Evolutionary conservation across 148 eudicot genomes (phyloP).

Genomic region (Vaccinium corymbosum): DNA sequence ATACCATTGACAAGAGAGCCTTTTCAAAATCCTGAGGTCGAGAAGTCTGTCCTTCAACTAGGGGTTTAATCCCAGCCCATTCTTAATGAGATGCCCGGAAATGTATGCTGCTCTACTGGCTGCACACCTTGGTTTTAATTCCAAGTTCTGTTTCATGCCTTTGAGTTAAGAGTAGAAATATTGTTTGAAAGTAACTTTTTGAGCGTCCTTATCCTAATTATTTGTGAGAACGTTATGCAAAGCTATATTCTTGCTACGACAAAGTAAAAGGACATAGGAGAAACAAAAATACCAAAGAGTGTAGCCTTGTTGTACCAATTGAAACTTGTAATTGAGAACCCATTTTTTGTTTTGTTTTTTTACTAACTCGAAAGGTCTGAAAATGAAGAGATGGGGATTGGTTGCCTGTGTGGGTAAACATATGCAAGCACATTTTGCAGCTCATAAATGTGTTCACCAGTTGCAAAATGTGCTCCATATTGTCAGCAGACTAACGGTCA

Average conservation of each 20-base stretch:
- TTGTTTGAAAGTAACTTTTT: background rate
- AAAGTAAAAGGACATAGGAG: background rate
- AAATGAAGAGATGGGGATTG: background rate
- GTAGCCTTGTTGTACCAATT: background rate
- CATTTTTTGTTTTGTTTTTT: background rate
- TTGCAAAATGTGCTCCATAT: background rate
- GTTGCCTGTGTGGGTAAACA: conserved; percentile 5
- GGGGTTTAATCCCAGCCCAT: background rate
- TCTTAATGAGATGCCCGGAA: conserved; percentile 1
- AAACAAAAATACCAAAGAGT: background rate
- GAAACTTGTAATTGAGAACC: conserved; percentile 2
- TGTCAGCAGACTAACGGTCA: background rate
- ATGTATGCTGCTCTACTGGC: background rate
- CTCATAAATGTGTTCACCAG: background rate
- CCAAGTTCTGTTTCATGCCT: background rate
- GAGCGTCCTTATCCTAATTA: background rate
- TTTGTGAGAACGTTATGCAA: background rate
- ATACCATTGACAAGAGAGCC: conserved; percentile 13
- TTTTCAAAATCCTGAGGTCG: background rate
- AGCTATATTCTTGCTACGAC: background rate
- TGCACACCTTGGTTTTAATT: background rate
- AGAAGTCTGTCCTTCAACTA: background rate
- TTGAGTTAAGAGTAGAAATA: background rate
- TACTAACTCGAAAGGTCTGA: conserved; percentile 3
- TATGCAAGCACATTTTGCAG: background rate